Evolutionary conservation across 441 rosid genomes (phyloP), one percentile per base, ranked within the genome.

Genomic region (Gossypium aridum): DNA sequence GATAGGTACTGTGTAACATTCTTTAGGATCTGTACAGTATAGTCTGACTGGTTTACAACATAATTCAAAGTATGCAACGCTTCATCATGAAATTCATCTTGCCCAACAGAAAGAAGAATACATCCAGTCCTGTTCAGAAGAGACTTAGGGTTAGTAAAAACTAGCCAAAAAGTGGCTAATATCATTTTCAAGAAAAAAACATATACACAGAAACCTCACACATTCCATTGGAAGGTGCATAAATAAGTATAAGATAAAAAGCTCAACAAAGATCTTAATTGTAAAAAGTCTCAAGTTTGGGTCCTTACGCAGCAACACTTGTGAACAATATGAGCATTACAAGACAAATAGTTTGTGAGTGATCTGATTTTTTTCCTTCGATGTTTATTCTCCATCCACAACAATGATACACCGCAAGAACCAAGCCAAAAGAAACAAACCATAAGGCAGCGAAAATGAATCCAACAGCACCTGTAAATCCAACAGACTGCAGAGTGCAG

Each of bases 401-500:
- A 78, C 86, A 89, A 81, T 88, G 87, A 57, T 85, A 85, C 1
- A 85, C 73, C 34, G 80, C 74, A 67, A 95, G 95, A 83, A 85
- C 91, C 82, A 94, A 74, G 64, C 96, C 98, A 69, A 95, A 95
- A 8, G 87, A 81, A 80, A 91, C 80, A 77, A 95, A 84, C 99
- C 99, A 95, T 12, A 93, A 70, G 78, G 75, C 64, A 53, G 95
- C 94, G 70, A 93, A 85, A 75, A 89, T 78, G 81, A 95, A 93
- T 53, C 85, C 95, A 80, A 87, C 85, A 70, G 94, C 91, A 78
- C 98, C 99, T 56, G 97, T 87, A 80, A 89, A 96, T 79, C 93
- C 96, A 78, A 96, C 98, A 83, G 98, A 96, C 98, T 96, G 87
- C 78, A 83, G 98, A 96, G 97, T 96, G 87, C 78, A 85, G 31